Evolutionary conservation across 2,329 filamentous ascomycete species (phyloP).

Genomic region (Leptographium wingfieldii): DNA sequence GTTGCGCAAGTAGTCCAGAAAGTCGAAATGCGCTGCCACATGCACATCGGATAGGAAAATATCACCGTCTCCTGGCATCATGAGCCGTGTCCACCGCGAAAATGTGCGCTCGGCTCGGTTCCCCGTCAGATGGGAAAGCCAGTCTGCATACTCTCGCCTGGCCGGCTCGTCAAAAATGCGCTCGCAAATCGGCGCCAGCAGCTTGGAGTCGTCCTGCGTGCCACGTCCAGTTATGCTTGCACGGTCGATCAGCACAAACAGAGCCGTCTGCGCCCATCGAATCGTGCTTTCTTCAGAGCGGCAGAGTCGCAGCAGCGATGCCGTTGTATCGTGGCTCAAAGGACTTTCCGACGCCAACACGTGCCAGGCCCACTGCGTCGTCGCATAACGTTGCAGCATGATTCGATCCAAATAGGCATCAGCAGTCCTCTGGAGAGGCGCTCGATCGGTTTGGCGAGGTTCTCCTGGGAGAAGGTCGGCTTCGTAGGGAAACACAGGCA

Average conservation of each 20-base stretch:
- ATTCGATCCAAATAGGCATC: not conserved
- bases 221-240: not conserved
- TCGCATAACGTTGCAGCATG: not conserved
- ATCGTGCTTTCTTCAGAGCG: not conserved
- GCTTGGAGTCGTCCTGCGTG: not conserved
- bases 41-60: not conserved
- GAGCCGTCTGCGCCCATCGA: not conserved
- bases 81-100: not conserved
- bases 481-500: not conserved
- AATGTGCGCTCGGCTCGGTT: not conserved
- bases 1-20: not conserved
- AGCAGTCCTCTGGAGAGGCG: not conserved
- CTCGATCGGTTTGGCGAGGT: not conserved
- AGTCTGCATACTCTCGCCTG: not conserved
- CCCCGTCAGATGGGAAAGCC: not conserved
- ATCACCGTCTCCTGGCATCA: not conserved
- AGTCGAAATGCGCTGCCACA: not conserved
- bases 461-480: not conserved
- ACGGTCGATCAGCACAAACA: not conserved
- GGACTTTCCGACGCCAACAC: not conserved
- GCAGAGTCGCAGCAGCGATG: not conserved
- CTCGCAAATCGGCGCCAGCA: not conserved
- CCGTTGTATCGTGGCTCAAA: not conserved
- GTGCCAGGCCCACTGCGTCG: not conserved
- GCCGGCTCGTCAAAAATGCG: not conserved